Conservation (phyloP, 345 rosid species). For the Aegle marmelos region DNA sequence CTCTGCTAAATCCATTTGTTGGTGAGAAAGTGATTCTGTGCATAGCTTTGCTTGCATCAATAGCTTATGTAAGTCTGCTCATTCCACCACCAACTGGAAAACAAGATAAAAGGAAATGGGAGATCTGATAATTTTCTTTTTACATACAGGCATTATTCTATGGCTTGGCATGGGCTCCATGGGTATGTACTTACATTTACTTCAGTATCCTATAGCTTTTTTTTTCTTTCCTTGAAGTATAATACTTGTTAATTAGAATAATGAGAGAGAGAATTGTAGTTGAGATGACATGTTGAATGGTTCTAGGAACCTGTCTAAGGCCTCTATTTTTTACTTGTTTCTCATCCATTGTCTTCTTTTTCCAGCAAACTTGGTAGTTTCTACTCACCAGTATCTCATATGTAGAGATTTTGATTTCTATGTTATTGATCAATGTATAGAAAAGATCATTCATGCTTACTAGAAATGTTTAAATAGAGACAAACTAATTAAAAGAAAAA, state of each 20-base stretch:
- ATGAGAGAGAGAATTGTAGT: not conserved
- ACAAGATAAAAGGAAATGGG: not conserved
- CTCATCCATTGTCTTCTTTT: no score
- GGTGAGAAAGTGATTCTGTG: conserved; percentile 49
- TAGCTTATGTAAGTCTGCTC: conserved; percentile 46
- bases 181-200: conserved; percentile 33
- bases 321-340: no score
- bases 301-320: no score
- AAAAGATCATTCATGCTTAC: not conserved
- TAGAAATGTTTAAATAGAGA: not conserved
- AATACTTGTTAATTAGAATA: not conserved
- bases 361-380: no score
- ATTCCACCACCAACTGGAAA: not conserved
- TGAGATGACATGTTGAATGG: not conserved
- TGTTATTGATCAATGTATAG: not conserved
- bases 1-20: conserved; percentile 42
- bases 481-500: no score
- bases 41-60: conserved; percentile 43
- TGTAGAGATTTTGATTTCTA: not conserved
- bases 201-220: not conserved
- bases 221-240: not conserved
- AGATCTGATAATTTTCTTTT: not conserved
- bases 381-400: no score
- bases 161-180: conserved; percentile 57
- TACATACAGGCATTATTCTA: conserved; percentile 45